These are phyloP conservation scores for grape (Vitis vinifera) DNA, from an alignment of 164 flowering plant species.

Conservation along the genomic window DNA sequence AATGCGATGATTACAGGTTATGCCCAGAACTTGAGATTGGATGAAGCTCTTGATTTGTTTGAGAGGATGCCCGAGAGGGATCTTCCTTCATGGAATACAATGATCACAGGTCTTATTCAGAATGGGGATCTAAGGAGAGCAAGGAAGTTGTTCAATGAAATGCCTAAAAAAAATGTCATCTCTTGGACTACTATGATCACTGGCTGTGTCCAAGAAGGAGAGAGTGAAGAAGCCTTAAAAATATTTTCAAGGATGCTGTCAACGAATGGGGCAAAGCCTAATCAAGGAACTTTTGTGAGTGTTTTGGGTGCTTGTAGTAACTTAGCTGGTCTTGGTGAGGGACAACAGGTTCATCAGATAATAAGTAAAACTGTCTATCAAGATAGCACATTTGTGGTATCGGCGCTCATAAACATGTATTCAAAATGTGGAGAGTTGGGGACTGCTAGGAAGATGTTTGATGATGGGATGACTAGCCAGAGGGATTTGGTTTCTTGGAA, in stretches of 20 bases:
- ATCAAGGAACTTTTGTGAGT: conserved; percentile 32
- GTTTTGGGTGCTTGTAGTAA: conserved; percentile 38
- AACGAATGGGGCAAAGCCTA: conserved; percentile 23
- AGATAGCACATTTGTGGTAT: conserved; percentile 19
- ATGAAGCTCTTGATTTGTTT: conserved; percentile 31
- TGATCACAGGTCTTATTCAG: conserved; percentile 35
- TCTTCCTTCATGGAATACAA: conserved; percentile 35
- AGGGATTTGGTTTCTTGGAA: conserved; percentile 40
- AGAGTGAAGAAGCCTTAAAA: conserved; percentile 33
- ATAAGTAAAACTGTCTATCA: conserved; percentile 27
- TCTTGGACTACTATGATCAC: conserved; percentile 42
- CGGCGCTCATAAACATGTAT: conserved; percentile 39
- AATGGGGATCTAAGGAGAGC: conserved; percentile 27
- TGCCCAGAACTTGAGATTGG: conserved; percentile 28
- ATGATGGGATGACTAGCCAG: conserved; percentile 24
- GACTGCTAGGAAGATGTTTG: conserved; percentile 31
- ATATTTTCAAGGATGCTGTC: conserved; percentile 22
- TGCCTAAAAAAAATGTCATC: conserved; percentile 27
- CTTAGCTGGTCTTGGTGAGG: conserved; percentile 37
- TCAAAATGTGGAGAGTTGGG: conserved; percentile 40
- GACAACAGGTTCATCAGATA: conserved; percentile 38
- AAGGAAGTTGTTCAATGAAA: conserved; percentile 18
- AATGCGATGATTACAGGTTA: conserved; percentile 40
- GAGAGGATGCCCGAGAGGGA: conserved; percentile 34
- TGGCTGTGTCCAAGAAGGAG: conserved; percentile 27